A percentile compares a stretch with the other conserved stretches of the same genome.
Evolutionary conservation across 208 protist genomes (phyloP).

Genomic region (Wallacemonas rigidus): DNA sequence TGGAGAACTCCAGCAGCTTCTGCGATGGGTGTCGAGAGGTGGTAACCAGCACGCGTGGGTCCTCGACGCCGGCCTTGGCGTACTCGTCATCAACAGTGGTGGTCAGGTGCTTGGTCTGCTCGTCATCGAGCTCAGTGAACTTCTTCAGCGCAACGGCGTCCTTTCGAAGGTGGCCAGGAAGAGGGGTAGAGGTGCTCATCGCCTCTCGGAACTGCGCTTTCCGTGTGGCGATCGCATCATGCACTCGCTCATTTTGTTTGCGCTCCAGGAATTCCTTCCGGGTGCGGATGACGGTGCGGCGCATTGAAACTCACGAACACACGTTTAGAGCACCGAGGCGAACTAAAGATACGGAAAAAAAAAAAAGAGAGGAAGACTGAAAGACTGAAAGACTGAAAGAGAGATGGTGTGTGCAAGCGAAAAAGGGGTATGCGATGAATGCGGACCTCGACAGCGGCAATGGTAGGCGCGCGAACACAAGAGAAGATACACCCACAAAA

Average conservation of each 20-base stretch:
- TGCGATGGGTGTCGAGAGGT: slow-evolving; percentile 97
- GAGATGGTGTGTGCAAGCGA: too few relatives aligned
- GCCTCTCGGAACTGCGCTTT: slow-evolving; percentile 89
- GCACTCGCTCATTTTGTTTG: slow-evolving; percentile 81
- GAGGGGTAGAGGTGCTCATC: slow-evolving; percentile 67
- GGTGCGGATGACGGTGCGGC: slow-evolving; percentile 76
- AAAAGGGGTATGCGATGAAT: too few relatives aligned
- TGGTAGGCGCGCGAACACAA: too few relatives aligned
- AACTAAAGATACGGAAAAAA: not conserved
- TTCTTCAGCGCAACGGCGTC: slow-evolving; percentile 87
- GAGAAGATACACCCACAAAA: too few relatives aligned
- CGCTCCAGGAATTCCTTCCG: slow-evolving; percentile 90
- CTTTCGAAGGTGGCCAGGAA: slow-evolving; percentile 87
- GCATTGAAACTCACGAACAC: slow-evolving; percentile 40
- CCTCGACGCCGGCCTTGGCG: slow-evolving; percentile 92
- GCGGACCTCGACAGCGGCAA: too few relatives aligned
- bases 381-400: too few relatives aligned
- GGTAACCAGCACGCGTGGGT: slow-evolving; percentile 99
- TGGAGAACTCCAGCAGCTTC: slow-evolving; percentile 97
- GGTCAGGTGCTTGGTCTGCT: slow-evolving; percentile 56
- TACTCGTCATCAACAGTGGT: slow-evolving; percentile 98
- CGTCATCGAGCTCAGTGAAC: slow-evolving; percentile 89
- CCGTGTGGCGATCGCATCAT: slow-evolving; percentile 66
- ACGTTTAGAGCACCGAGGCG: too few relatives aligned
- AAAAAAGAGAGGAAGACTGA: not conserved